Evolutionary conservation across 768 basidiomycete genomes (phyloP).

Genomic region (Lactifluus echinatus): DNA sequence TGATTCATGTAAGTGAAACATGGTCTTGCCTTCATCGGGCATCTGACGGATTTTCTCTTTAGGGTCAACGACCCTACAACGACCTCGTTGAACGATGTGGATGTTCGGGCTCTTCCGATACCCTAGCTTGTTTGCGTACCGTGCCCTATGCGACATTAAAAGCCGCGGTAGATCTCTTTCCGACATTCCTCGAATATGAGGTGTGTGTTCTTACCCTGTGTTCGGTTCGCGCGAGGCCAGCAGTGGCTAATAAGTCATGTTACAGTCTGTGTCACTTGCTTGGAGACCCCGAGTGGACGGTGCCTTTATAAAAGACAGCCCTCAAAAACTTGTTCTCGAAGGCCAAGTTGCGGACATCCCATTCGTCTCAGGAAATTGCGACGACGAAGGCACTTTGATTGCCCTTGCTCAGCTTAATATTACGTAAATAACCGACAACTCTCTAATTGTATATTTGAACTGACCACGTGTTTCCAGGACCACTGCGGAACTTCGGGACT

Average conservation of each 20-base stretch:
- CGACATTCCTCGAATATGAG: constrained; percentile 27
- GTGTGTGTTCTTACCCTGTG: constrained; percentile 11
- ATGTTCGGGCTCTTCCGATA: constrained; percentile 31
- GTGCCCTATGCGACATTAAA: constrained; percentile 28
- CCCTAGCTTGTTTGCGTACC: constrained; percentile 34
- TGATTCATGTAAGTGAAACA: constrained; percentile 27
- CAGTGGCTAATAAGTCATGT: background rate
- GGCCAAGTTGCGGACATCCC: constrained; percentile 20
- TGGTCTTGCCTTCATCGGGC: background rate
- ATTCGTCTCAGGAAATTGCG: constrained; percentile 25
- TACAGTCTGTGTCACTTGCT: constrained; percentile 24
- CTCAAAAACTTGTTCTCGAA: constrained; percentile 27
- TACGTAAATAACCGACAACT: constrained; percentile 21
- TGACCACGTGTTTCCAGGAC: constrained; percentile 5
- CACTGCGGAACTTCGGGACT: constrained; percentile 8
- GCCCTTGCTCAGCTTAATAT: constrained; percentile 22
- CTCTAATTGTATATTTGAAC: background rate
- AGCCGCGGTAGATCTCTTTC: constrained; percentile 27
- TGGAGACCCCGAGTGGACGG: constrained; percentile 36
- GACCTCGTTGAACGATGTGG: constrained; percentile 30
- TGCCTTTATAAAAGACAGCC: constrained; percentile 29
- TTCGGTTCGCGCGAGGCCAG: too few species aligned
- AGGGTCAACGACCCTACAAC: constrained; percentile 34
- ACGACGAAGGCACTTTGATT: constrained; percentile 25
- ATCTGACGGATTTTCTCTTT: background rate